phyloP scores from a whole-genome alignment of 2,329 filamentous ascomycete species.

The Thelonectria blattea region DNA sequence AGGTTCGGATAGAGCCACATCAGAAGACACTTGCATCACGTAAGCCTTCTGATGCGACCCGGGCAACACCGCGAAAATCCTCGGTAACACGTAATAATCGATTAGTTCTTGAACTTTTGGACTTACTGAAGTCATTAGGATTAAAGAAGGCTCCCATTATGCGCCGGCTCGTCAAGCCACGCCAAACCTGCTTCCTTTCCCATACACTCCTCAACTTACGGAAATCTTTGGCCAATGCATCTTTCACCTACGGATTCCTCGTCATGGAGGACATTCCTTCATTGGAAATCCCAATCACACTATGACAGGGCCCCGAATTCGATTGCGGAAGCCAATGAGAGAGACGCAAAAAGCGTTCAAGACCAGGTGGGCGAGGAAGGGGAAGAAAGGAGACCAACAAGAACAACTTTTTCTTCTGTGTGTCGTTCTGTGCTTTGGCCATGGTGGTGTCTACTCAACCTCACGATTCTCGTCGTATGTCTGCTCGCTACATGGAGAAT shows the following conservation, averaged over 20 bases:
- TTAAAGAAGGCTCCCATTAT: too few relatives aligned
- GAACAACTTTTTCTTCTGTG: background rate
- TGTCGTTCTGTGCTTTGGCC: background rate
- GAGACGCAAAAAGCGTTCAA: background rate
- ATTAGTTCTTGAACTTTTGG: too few relatives aligned
- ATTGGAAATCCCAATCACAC: background rate
- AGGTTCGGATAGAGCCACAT: background rate
- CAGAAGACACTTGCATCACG: background rate
- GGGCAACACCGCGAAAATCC: too few relatives aligned
- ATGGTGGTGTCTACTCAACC: background rate
- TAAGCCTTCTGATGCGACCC: background rate
- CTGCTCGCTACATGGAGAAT: background rate
- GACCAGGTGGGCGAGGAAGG: background rate
- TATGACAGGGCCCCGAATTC: background rate
- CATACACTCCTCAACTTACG: too few relatives aligned
- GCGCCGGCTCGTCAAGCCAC: too few relatives aligned
- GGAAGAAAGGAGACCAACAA: background rate
- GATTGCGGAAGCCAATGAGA: background rate
- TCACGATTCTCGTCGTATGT: background rate
- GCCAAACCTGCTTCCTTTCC: too few relatives aligned
- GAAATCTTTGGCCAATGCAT: too few relatives aligned
- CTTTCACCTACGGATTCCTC: background rate
- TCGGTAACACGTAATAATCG: too few relatives aligned
- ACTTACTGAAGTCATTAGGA: too few relatives aligned
- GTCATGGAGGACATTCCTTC: background rate